Conservation (phyloP, 345 rosid genomes). For the Brassica incana region DNA sequence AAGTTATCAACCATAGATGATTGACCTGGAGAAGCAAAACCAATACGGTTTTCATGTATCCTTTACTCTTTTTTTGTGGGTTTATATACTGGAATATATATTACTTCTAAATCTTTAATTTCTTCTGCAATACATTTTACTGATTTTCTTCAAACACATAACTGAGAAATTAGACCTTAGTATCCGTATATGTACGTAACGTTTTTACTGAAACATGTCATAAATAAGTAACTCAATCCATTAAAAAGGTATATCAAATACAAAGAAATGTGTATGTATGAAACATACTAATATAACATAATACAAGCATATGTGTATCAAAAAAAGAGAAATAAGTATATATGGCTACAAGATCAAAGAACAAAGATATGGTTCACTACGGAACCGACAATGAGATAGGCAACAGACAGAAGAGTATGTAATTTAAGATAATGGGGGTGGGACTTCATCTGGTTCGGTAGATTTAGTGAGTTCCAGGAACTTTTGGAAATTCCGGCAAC, state of each 20-base stretch:
- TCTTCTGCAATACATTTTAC: background rate
- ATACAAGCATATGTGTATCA: constrained; percentile 19
- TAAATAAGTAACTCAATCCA: constrained; percentile 15
- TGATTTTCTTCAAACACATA: background rate
- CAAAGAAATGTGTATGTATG: background rate
- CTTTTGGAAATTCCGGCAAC: constrained; percentile 36
- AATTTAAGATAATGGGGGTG: background rate
- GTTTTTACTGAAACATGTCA: background rate
- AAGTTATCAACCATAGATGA: background rate
- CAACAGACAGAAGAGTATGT: background rate
- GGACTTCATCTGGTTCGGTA: constrained; percentile 1
- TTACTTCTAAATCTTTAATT: background rate
- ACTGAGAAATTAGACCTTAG: background rate
- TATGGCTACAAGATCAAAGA: constrained; percentile 15
- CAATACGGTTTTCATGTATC: background rate
- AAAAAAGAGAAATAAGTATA: background rate
- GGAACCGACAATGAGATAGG: background rate
- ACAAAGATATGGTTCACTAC: background rate
- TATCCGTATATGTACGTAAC: background rate
- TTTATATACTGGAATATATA: background rate
- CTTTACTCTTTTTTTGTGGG: background rate
- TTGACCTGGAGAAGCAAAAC: background rate
- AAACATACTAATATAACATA: constrained; percentile 5
- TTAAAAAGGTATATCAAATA: constrained; percentile 18
- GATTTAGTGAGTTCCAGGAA: constrained; percentile 16